Evolutionary conservation across 139 green algal species (phyloP).

Genomic region (Micromonas commoda): DNA sequence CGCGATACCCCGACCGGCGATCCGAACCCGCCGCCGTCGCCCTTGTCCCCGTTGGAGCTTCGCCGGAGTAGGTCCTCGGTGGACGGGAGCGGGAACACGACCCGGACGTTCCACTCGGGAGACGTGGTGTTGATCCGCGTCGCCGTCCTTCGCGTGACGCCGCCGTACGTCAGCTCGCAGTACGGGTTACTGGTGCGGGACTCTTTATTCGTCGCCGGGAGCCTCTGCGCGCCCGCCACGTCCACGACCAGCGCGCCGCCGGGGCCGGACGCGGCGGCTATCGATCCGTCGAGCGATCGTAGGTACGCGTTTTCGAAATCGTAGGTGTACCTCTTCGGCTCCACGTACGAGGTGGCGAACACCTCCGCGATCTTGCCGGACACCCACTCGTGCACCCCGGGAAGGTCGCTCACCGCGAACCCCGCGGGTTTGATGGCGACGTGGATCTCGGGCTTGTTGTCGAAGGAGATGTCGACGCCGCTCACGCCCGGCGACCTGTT

Average conservation of each 20-base stretch:
- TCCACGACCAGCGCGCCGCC: constrained; percentile 3
- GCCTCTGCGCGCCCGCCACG: background rate
- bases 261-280: background rate
- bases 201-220: background rate
- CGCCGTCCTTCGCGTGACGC: background rate
- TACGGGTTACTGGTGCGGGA: background rate
- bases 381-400: constrained; percentile 17
- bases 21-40: background rate
- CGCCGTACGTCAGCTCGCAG: background rate
- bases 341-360: background rate
- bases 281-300: background rate
- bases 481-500: background rate
- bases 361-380: background rate
- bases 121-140: background rate
- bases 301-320: constrained; percentile 8
- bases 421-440: background rate
- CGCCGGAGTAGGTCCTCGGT: too few relatives aligned
- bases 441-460: background rate
- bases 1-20: background rate
- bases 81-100: background rate
- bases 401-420: background rate
- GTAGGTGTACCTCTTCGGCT: background rate
- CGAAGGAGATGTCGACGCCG: constrained; percentile 15
- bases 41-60: too few relatives aligned
- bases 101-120: background rate